phyloP scores from a whole-genome alignment of 257 asterid species.

The Plantago elongata region DNA sequence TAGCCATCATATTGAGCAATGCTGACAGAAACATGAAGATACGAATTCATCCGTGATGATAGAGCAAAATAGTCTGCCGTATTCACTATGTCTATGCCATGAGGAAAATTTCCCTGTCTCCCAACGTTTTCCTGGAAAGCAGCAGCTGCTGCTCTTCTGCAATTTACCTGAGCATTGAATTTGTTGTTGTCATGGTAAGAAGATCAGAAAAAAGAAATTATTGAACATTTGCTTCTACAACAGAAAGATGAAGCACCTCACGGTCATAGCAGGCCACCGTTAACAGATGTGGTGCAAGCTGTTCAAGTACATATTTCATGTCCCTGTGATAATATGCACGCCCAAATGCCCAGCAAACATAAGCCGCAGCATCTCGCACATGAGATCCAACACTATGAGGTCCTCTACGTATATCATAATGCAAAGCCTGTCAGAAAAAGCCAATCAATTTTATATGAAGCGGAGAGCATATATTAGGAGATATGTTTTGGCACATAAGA shows the following conservation, averaged over 20 bases:
- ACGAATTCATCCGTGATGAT: constrained; percentile 83
- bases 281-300: constrained; percentile 87
- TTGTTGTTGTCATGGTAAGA: constrained; percentile 25
- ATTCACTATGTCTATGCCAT: constrained; percentile 91
- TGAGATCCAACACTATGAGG: constrained; percentile 99
- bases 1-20: constrained; percentile 88
- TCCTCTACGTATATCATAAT: constrained; percentile 96
- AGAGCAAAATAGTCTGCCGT: constrained; percentile 95
- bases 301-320: constrained; percentile 74
- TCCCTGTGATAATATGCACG: constrained; percentile 82
- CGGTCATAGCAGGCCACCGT: constrained; percentile 96
- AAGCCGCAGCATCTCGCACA: constrained; percentile 99
- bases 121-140: constrained; percentile 99
- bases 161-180: constrained; percentile 69
- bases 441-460: not conserved
- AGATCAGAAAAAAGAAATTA: constrained; percentile 17
- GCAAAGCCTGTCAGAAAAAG: constrained; percentile 59
- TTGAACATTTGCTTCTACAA: constrained; percentile 5
- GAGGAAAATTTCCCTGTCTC: constrained; percentile 82
- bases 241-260: constrained; percentile 56
- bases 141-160: constrained; percentile 99
- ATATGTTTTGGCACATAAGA: not conserved
- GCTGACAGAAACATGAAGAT: constrained; percentile 73
- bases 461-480: not conserved
- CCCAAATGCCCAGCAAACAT: constrained; percentile 99